Conservation (phyloP, 306 rosid species). For the Purshia tridentata region DNA sequence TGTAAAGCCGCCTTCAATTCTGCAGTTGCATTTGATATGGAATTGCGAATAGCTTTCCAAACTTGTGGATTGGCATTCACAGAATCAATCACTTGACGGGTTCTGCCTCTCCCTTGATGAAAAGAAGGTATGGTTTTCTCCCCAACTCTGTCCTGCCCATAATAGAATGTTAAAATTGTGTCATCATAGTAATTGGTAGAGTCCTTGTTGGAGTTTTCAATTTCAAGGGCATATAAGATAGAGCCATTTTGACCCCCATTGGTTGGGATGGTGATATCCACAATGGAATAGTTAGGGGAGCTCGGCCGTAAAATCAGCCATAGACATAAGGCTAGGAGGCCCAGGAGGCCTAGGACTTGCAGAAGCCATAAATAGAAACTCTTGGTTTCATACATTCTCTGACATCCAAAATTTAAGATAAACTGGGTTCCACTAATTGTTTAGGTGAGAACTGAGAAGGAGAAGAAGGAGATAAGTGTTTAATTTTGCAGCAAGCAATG, state of each 20-base stretch:
- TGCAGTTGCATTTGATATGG: conserved; percentile 39
- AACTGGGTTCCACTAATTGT: background rate
- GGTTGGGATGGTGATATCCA: conserved; percentile 30
- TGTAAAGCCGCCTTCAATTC: conserved; percentile 38
- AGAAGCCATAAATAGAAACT: conserved; percentile 26
- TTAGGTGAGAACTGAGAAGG: background rate
- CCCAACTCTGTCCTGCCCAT: conserved; percentile 37
- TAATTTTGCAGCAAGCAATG: background rate
- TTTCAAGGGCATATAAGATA: conserved; percentile 35
- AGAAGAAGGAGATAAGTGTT: background rate
- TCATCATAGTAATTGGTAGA: conserved; percentile 37
- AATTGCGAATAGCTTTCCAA: conserved; percentile 32
- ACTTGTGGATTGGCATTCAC: conserved; percentile 22
- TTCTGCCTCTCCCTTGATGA: conserved; percentile 30
- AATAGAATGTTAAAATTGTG: conserved; percentile 28
- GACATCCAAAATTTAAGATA: background rate
- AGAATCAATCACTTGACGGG: background rate
- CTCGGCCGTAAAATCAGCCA: conserved; percentile 46
- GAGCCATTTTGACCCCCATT: conserved; percentile 23
- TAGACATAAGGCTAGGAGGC: conserved; percentile 34
- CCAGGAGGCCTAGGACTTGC: conserved; percentile 30
- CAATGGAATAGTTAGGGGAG: conserved; percentile 33
- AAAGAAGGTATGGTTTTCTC: conserved; percentile 36
- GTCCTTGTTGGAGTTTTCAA: conserved; percentile 45
- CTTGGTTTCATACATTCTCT: conserved; percentile 26